Base-by-base conservation (phyloP, 805 yeast species). In the Kodamaea hsintzibuensis region DNA sequence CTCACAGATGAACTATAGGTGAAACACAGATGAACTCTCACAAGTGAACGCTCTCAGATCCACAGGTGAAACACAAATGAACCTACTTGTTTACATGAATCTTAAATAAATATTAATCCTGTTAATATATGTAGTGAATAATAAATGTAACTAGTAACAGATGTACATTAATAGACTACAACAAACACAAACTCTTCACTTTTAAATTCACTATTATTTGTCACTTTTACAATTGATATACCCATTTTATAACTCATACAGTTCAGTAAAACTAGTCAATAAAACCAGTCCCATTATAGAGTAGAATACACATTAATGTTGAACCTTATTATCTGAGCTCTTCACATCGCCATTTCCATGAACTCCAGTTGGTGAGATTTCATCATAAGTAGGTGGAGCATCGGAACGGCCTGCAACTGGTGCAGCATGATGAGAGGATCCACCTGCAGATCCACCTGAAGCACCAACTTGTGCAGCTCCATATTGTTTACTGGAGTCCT, bases 311-410 rank as follows among this genome's bases (percentile, higher is more conserved):
- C 33, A 9, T 30, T 60, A 62, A 49, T 60, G 58, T 56, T 71
- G 76, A 7, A 71, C 68, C 57, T 72, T 71, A 59, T 71, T 65
- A 55, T 71, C 76, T n/a, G 49, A 42, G 18, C 16, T 17, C 51
- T 62, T 62, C 10, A 45, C 13, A 27, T 60, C 62, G 18, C 42
- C n/a, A 14, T 7, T 27, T 42, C 48, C 44, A 50, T 52, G 18
- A 48, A 48, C 17, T 30, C 55, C 63, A 35, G 6, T 27, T 14
- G 35, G 42, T 3, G 58, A 67, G 14, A 62, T 55, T n/a, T 66
- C 73, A 18, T 65, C 67, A 49, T 67, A 67, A 12, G 57, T 50
- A 7, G 71, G 70, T 49, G 65, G 70, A 22, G 51, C 60, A 4
- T 57, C 47, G 22, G 46, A 44, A 6, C 27, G n/a, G 14, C 52